Evolutionary conservation across 805 yeast genomes (phyloP).

Genomic region (Candida koratica): DNA sequence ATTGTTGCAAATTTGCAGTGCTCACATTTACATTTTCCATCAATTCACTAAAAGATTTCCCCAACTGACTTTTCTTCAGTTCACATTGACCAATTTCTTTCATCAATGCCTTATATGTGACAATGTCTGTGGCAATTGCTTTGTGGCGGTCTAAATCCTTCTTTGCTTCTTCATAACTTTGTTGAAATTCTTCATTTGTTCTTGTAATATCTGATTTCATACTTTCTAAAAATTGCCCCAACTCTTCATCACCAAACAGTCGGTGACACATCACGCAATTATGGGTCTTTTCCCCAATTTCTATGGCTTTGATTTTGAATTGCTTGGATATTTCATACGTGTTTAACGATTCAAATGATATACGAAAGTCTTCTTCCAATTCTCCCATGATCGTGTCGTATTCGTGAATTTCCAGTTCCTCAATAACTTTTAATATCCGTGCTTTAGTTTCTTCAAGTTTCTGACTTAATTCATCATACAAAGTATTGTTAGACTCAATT

Average conservation of each 20-base stretch:
- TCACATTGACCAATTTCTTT: slow-evolving; percentile 14
- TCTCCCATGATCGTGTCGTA: slow-evolving; percentile 50
- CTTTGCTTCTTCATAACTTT: slow-evolving; percentile 28
- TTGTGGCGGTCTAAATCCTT: slow-evolving; percentile 30
- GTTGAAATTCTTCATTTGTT: slow-evolving; percentile 20
- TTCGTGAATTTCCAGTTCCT: slow-evolving; percentile 40
- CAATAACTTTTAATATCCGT: slow-evolving; percentile 24
- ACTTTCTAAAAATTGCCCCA: slow-evolving; percentile 25
- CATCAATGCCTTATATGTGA: slow-evolving; percentile 23
- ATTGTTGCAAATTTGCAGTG: neutral
- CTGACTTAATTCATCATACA: neutral
- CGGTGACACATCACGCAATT: slow-evolving; percentile 74
- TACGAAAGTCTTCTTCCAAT: slow-evolving; percentile 58
- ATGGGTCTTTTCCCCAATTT: slow-evolving; percentile 52
- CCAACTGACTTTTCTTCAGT: slow-evolving; percentile 1
- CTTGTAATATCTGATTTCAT: slow-evolving; percentile 27
- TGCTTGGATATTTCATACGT: slow-evolving; percentile 64
- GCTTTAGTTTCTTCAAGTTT: slow-evolving; percentile 3
- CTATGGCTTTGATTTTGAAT: slow-evolving; percentile 67
- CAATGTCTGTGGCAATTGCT: slow-evolving; percentile 26
- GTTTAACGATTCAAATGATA: slow-evolving; percentile 61
- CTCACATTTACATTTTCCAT: neutral
- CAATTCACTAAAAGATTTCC: neutral
- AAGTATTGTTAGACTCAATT: slow-evolving; percentile 2
- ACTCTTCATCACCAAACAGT: slow-evolving; percentile 47